These are phyloP conservation scores for Alternaria angustiovoidea DNA, from an alignment of 2,329 filamentous ascomycete genomes.

Conservation along the genomic window DNA sequence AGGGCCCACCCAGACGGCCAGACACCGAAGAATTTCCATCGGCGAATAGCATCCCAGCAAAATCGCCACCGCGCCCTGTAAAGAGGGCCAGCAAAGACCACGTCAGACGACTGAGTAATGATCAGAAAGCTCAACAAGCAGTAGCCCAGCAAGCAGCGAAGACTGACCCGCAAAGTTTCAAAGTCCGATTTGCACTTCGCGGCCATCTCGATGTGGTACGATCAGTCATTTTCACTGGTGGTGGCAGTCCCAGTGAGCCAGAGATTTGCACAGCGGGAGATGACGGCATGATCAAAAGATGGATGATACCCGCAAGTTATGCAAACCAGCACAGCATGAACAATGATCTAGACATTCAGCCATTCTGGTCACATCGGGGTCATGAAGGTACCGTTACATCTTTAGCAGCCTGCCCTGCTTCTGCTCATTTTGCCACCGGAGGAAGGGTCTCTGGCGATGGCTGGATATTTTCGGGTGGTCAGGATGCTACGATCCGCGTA, in stretches of 20 bases:
- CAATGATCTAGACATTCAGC: constrained; percentile 87
- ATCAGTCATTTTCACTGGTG: constrained; percentile 94
- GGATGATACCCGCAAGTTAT: constrained; percentile 88
- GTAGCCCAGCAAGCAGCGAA: constrained; percentile 56
- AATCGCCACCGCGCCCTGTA: constrained; percentile 75
- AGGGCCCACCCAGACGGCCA: constrained; percentile 68
- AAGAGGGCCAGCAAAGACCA: constrained; percentile 74
- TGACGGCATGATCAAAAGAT: constrained; percentile 94
- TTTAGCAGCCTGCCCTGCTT: constrained; percentile 84
- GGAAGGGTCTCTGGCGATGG: constrained; percentile 89
- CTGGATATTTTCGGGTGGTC: constrained; percentile 98
- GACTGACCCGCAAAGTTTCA: constrained; percentile 80
- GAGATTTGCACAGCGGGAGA: constrained; percentile 97
- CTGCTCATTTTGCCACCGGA: constrained; percentile 87
- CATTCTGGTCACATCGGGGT: constrained; percentile 94
- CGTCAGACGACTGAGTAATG: constrained; percentile 66
- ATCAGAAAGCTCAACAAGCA: constrained; percentile 66
- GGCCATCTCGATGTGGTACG: constrained; percentile 94
- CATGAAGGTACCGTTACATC: constrained; percentile 91
- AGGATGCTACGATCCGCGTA: constrained; percentile 90
- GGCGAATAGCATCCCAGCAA: constrained; percentile 77
- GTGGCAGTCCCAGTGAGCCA: constrained; percentile 92
- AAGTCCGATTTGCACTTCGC: constrained; percentile 87
- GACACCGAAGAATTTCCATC: constrained; percentile 89
- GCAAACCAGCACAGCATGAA: constrained; percentile 68